These are phyloP conservation scores for Colletotrichum zoysiae DNA, from an alignment of 2,329 filamentous ascomycete genomes.

Conservation along the genomic window DNA sequence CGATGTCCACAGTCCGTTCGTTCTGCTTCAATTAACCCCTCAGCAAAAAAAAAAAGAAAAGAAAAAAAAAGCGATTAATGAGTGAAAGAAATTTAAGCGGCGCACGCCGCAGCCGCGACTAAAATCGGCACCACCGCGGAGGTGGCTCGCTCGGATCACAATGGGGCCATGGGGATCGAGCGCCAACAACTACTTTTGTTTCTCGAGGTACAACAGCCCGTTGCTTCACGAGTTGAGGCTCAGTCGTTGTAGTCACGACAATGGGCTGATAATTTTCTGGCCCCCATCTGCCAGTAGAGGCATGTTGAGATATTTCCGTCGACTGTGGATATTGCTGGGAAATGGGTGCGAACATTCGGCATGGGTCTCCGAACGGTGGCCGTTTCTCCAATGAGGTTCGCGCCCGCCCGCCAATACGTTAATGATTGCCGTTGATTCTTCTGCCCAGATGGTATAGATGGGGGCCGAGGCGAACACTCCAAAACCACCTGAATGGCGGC, in stretches of 20 bases:
- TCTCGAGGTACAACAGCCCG: neutral
- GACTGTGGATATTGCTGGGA: slow-evolving; percentile 31
- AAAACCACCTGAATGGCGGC: neutral
- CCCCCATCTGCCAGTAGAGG: slow-evolving; percentile 5
- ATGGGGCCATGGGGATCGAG: slow-evolving; percentile 19
- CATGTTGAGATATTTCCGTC: neutral
- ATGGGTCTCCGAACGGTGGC: slow-evolving; percentile 24
- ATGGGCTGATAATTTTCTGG: slow-evolving; percentile 1
- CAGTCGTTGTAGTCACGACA: neutral
- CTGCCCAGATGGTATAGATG: slow-evolving; percentile 10
- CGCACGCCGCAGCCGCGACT: slow-evolving; percentile 37
- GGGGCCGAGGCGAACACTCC: slow-evolving; percentile 4
- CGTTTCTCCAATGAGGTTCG: slow-evolving; percentile 13
- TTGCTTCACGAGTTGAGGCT: slow-evolving; percentile 14
- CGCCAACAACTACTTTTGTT: neutral
- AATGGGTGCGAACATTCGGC: slow-evolving; percentile 32
- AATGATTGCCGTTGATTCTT: slow-evolving; percentile 10
- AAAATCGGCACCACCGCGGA: slow-evolving; percentile 12
- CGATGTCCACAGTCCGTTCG: slow-evolving; percentile 16
- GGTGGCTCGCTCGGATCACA: slow-evolving; percentile 33
- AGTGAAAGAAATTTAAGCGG: neutral
- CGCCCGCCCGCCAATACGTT: neutral
- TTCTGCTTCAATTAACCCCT: slow-evolving; percentile 37
- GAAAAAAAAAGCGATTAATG: neutral
- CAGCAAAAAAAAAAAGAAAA: slow-evolving; percentile 13